Evolutionary conservation across 2,329 filamentous ascomycete genomes (phyloP), one percentile per base, ranked within the genome.

Genomic region (Colletotrichum brevisporum): DNA sequence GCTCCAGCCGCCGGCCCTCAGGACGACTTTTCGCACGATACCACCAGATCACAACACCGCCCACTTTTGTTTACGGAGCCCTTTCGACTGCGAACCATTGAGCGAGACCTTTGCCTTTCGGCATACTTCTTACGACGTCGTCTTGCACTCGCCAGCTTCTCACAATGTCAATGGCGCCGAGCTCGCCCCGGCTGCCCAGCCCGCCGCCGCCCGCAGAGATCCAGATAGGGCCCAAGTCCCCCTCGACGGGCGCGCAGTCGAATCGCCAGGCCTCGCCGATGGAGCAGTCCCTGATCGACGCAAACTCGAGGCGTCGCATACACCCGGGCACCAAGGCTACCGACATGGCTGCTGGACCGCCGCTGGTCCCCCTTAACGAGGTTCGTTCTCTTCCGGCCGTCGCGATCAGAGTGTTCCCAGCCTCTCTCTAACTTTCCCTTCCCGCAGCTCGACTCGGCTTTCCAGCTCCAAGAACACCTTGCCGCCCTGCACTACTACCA

Each of bases 381-480:
- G 94, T 97, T 79, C 72, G 87, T 79, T 41, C 55, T 70, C 70
- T 36, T 21, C 53, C 53, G 45, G n/a, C 21, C 31, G 31, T 24
- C 26, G 53, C 70, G 47, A 71, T 65, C 69, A 47, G 50, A 63
- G 24, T n/a, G n/a, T 6, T 16, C 10, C 16, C 12, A 24, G 26
- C n/a, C 18, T 13, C 52, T 63, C 18, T 13, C 52, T 63, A 26
- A 64, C 60, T 31, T 2, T 62, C 47, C 65, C 48, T 26, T 13
- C 24, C 63, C 79, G 15, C 16, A 98, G 93, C 94, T 99, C 74
- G 95, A 99, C 78, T 98, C 95, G 24, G 93, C 96, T 52, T 99
- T 98, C 79, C 96, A 98, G 80, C 89, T 98, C 18, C 97, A 98
- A 81, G 96, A 99, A 82, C 95, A 99, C 78, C 91, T 99, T 63